Evolutionary conservation across 1,284 basidiomycete genomes (phyloP), one percentile per base, ranked within the genome.

Genomic region (Neotropicomus parvogracilis): DNA sequence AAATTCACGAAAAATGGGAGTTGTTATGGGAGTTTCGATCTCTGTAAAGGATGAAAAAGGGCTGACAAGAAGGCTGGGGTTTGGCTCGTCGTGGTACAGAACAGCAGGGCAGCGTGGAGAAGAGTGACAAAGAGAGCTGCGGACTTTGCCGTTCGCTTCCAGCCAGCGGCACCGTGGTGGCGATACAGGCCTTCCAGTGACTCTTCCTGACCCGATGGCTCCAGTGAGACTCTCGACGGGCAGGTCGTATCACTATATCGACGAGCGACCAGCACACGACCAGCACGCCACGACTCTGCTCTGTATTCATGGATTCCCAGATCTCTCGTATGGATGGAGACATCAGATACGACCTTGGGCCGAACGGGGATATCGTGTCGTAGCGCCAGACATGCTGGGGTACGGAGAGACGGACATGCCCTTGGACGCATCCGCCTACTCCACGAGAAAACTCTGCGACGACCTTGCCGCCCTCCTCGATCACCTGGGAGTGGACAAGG

Each of bases 251-350:
- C 81, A 83, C 55, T 85, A 82, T 60, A 71, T 86, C 35, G 85
- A 88, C 63, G 75, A 87, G 62, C 53, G 70, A 29, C 80, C 83
- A 7, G 54, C 50, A 11, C 54, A 67, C 40, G 71, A 75, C 54
- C 63, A 74, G 49, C 58, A 62, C n/a, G 68, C 67, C 12, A 68
- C 68, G 2, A 80, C 83, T 2, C 54, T 88, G 6, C 70, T 88
- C n/a, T 83, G 81, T 58, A 54, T 88, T 16, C 85, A 88, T 59
- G 85, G 85, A 2, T 88, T 88, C 59, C 85, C 85, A 11, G 85
- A 88, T 56, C 65, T 78, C 36, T 84, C 81, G 81, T 86, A 82
- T 64, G 81, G 81, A 27, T 86, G 83, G 84, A 71, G 83, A 40
- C 65, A 82, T 59, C 84, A 85, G 61, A 85, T 88, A 50, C 71